Evolutionary conservation across 805 yeast genomes (phyloP), one percentile per base, ranked within the genome.

Genomic region (Ogataea saltuana): DNA sequence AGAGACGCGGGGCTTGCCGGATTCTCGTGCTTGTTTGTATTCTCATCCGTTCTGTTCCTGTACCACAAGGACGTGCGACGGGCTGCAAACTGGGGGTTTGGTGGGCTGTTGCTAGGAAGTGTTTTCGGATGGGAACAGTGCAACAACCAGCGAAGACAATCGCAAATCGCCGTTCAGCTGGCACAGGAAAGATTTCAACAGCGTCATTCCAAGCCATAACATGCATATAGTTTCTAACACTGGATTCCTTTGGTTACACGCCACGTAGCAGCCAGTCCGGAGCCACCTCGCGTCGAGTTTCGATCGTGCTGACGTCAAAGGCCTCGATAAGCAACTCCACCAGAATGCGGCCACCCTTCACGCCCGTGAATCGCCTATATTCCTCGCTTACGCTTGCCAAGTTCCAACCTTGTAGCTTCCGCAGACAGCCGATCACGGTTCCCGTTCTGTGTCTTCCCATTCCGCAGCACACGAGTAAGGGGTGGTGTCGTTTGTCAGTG

Each of bases 361-460:
- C 80, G 0, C 98, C 98, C 0, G 97, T 87, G 61, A 90, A 93
- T 44, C 99, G 68, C 55, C 98, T 74, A 60, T 91, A 91, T 61
- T 91, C 99, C 62, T 91, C 99, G 44, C 89, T 80, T 1, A 91
- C 93, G 61, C 85, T 70, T 9, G 98, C 97, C 60, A 91, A 69
- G 58, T 95, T 93, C 99, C 99, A 91, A n/a, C 95, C 91, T 72
- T 93, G 97, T 15, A 93, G 69, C 46, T 96, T 75, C 50, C 99
- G 71, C 35, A 91, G 68, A 63, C 99, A 91, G 1, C 99, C 99
- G 46, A 93, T 80, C 3, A 93, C 96, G 0, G 98, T 90, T 1
- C 99, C 99, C 0, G 98, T 90, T 51, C 99, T 74, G 64, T 91
- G 99, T 53, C 99, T 72, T 0, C 99, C 99, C 99, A 93, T 93